phyloP scores from a whole-genome alignment of 2,329 filamentous ascomycete genomes.

The Chaetomiaceae sp. region DNA sequence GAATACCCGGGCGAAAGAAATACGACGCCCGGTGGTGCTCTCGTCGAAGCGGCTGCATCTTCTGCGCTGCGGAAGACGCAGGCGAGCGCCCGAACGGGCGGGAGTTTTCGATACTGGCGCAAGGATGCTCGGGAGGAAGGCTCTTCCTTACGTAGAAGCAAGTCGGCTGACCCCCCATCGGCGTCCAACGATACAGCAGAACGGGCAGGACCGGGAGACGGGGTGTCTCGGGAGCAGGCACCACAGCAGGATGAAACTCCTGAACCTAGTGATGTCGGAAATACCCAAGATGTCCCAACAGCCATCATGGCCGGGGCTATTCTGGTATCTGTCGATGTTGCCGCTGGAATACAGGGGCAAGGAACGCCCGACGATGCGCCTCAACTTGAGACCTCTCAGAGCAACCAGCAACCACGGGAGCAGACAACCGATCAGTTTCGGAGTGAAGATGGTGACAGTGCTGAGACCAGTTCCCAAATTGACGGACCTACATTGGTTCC shows the following conservation, averaged over 20 bases:
- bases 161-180: not conserved
- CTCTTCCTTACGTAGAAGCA: not conserved
- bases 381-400: not conserved
- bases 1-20: not conserved
- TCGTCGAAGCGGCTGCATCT: not conserved
- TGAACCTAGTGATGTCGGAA: not conserved
- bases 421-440: not conserved
- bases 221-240: too few species aligned
- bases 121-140: conserved; percentile 1
- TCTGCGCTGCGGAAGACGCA: not conserved
- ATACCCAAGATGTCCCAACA: not conserved
- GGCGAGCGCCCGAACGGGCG: conserved; percentile 16
- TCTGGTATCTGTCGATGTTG: not conserved
- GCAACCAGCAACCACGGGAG: not conserved
- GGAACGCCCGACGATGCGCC: not conserved
- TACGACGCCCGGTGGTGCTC: not conserved
- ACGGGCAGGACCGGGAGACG: too few species aligned
- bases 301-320: not conserved
- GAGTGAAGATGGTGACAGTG: not conserved
- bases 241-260: too few species aligned
- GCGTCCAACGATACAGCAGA: not conserved
- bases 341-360: not conserved
- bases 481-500: conserved; percentile 22
- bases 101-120: conserved; percentile 24
- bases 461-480: conserved; percentile 15